A percentile compares a stretch with the other conserved stretches of the same genome.
Evolutionary conservation across 768 basidiomycete species (phyloP).

Genomic region (Mycena pura): DNA sequence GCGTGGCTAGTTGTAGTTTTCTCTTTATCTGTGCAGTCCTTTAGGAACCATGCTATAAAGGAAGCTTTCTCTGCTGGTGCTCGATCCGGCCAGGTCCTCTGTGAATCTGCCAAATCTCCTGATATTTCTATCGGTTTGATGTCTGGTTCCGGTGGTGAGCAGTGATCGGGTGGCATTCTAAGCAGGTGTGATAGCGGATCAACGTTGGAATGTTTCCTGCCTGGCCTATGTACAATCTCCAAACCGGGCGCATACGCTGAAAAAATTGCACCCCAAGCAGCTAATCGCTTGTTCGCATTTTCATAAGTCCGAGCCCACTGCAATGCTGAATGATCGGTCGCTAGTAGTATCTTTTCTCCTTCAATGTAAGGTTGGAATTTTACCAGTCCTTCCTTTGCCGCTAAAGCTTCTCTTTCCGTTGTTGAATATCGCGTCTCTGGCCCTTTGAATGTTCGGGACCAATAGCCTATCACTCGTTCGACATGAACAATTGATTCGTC

Average conservation of each 20-base stretch:
- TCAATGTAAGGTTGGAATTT: conserved; percentile 38
- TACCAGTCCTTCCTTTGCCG: conserved; percentile 34
- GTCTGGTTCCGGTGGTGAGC: not conserved
- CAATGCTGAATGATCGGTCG: conserved; percentile 15
- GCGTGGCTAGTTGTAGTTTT: too few species aligned
- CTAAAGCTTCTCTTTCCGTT: conserved; percentile 37
- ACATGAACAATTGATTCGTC: not conserved
- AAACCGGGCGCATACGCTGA: not conserved
- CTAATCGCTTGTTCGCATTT: conserved; percentile 21
- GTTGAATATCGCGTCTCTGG: conserved; percentile 34
- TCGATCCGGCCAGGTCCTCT: not conserved
- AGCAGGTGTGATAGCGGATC: not conserved
- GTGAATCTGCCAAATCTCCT: not conserved
- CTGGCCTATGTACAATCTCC: conserved; percentile 6
- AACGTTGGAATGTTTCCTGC: conserved; percentile 4
- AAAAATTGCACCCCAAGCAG: conserved; percentile 35
- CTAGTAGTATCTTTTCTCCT: conserved; percentile 31
- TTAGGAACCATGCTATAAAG: not conserved
- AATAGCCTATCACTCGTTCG: conserved; percentile 33
- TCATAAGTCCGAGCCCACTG: conserved; percentile 17
- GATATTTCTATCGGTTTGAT: not conserved
- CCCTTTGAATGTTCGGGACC: conserved; percentile 26
- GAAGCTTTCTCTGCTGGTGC: not conserved
- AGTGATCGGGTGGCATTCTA: not conserved
- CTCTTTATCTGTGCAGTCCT: not conserved